phyloP scores from a whole-genome alignment of 768 basidiomycete species.

The Solioccasus polychromus region DNA sequence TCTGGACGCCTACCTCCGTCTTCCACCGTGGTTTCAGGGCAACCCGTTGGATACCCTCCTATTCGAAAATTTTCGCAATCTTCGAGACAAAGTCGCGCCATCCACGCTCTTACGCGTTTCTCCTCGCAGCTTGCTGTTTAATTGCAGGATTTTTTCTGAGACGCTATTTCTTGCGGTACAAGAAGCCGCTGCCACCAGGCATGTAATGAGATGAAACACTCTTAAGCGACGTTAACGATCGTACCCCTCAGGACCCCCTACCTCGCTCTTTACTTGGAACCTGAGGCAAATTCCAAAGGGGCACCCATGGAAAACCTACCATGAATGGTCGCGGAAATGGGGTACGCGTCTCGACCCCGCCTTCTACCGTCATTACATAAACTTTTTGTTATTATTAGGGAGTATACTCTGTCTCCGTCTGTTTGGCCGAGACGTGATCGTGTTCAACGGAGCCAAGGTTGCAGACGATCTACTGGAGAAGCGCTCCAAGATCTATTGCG shows the following conservation, averaged over 20 bases:
- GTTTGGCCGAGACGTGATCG: slow-evolving; percentile 40
- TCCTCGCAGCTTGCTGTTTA: neutral
- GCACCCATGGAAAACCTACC: slow-evolving; percentile 6
- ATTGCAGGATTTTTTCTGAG: neutral
- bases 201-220: no score
- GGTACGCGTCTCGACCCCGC: slow-evolving; percentile 26
- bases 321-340: slow-evolving; percentile 2
- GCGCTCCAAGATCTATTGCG: slow-evolving; percentile 45
- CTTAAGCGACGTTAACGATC: neutral
- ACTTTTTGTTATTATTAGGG: slow-evolving; percentile 8
- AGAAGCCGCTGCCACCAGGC: neutral
- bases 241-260: neutral
- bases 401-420: slow-evolving; percentile 43
- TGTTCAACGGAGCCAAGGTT: slow-evolving; percentile 42
- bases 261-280: neutral
- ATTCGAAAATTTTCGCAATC: no score
- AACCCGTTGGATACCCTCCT: no score
- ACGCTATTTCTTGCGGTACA: neutral
- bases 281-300: neutral
- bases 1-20: no score
- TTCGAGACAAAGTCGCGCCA: no score
- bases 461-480: slow-evolving; percentile 44
- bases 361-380: neutral
- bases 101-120: neutral
- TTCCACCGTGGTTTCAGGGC: no score